Conservation (phyloP, 495 filamentous ascomycete species). For the Xylaria grammica region DNA sequence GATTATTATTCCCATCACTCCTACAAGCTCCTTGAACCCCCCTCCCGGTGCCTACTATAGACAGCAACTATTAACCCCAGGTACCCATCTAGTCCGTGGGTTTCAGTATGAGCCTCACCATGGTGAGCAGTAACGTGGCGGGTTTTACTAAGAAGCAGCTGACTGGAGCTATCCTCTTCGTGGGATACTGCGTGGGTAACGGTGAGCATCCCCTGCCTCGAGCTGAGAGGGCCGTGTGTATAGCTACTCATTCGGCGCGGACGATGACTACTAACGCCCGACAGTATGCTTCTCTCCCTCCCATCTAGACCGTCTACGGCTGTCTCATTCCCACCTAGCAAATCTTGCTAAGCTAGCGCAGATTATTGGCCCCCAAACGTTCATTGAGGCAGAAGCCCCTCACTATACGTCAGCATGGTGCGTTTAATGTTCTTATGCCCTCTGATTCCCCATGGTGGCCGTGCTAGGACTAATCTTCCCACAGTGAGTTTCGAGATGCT, state of each 20-base stretch:
- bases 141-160: conserved; percentile 63
- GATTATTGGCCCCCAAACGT: conserved; percentile 60
- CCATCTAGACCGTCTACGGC: neutral
- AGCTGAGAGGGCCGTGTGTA: too few relatives aligned
- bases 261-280: conserved; percentile 4
- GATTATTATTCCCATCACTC: too few relatives aligned
- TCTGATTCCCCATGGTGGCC: neutral
- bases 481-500: conserved; percentile 16
- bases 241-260: neutral
- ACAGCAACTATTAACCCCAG: too few relatives aligned
- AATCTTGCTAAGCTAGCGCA: conserved; percentile 2
- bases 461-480: neutral
- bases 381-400: conserved; percentile 57
- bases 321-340: too few relatives aligned
- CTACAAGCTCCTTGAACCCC: too few relatives aligned
- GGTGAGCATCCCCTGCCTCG: conserved; percentile 3
- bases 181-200: conserved; percentile 63
- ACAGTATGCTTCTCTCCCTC: conserved; percentile 10
- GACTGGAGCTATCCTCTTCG: conserved; percentile 57
- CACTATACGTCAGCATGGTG: conserved; percentile 56
- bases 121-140: conserved; percentile 55
- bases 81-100: conserved; percentile 46
- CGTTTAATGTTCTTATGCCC: neutral
- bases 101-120: conserved; percentile 48
- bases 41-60: too few relatives aligned